These are phyloP conservation scores for Raddia distichophylla DNA, from an alignment of 176 grass and related monocot species.

Conservation along the genomic window DNA sequence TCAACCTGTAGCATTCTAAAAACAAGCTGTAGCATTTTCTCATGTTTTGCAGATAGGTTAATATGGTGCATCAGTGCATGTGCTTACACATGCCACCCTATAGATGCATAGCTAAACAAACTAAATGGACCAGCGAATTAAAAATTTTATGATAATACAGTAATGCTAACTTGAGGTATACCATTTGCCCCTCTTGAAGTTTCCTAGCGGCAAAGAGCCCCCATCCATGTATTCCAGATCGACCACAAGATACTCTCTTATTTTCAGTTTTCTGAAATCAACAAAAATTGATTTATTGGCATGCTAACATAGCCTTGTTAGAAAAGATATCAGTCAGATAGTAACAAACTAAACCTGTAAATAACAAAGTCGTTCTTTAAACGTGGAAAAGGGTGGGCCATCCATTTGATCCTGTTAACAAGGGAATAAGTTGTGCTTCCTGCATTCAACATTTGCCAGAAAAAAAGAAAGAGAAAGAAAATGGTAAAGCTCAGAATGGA, in stretches of 20 bases:
- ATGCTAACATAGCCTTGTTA: slow-evolving; percentile 33
- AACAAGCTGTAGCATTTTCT: not conserved
- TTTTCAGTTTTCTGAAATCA: slow-evolving; percentile 85
- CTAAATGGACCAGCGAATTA: not conserved
- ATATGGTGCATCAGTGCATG: not conserved
- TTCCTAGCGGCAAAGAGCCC: slow-evolving; percentile 87
- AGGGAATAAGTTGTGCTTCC: slow-evolving; percentile 37
- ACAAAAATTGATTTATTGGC: slow-evolving; percentile 36
- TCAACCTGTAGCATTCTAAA: not conserved
- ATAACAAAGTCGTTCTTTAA: slow-evolving; percentile 72
- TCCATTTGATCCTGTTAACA: slow-evolving; percentile 67
- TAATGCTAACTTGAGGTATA: slow-evolving; percentile 32
- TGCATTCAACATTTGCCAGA: not conserved
- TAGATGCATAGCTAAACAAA: not conserved
- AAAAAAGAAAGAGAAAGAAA: not conserved
- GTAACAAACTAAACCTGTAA: slow-evolving; percentile 72
- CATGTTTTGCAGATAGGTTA: not conserved
- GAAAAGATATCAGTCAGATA: slow-evolving; percentile 9
- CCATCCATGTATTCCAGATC: slow-evolving; percentile 98
- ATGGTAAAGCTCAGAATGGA: not conserved
- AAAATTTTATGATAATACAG: not conserved
- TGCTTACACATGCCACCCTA: not conserved
- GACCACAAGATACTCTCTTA: slow-evolving; percentile 73
- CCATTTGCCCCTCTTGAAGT: slow-evolving; percentile 98
- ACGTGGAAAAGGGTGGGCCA: slow-evolving; percentile 56